Percentiles rank a stretch among this genome's conserved stretches.
These are phyloP conservation scores for Ceratobasidium sp. DNA, from an alignment of 1,284 basidiomycete genomes.

Conservation along the genomic window DNA sequence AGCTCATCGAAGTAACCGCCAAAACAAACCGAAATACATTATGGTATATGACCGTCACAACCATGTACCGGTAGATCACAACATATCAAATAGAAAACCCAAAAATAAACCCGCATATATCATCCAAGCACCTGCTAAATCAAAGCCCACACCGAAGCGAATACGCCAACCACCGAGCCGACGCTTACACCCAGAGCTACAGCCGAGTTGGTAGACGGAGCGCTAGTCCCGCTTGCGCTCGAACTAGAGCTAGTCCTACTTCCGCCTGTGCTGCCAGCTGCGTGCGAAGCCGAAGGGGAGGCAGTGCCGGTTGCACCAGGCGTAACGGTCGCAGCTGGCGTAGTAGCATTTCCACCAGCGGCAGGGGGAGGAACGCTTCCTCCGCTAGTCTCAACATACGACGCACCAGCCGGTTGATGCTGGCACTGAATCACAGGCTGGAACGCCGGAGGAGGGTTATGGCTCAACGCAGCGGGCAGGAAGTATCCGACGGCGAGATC, in stretches of 20 bases:
- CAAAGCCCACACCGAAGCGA: slow-evolving; percentile 13
- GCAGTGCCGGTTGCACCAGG: not conserved
- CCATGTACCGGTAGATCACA: not conserved
- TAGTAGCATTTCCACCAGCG: slow-evolving; percentile 59
- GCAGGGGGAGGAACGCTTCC: slow-evolving; percentile 50
- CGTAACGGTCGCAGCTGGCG: not conserved
- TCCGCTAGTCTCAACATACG: slow-evolving; percentile 68
- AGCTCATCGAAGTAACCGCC: not conserved
- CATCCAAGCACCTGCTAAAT: not conserved
- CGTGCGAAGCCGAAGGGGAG: not conserved
- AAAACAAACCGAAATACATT: slow-evolving; percentile 3
- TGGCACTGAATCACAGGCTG: slow-evolving; percentile 71
- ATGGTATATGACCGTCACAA: slow-evolving; percentile 4
- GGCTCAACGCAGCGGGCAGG: slow-evolving; percentile 74
- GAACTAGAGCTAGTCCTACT: not conserved
- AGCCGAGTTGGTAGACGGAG: not conserved
- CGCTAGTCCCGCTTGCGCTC: not conserved
- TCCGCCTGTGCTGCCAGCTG: not conserved
- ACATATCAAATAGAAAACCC: not conserved
- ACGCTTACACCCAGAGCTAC: not conserved
- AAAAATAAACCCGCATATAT: not conserved
- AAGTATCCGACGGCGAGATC: slow-evolving; percentile 91
- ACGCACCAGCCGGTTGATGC: slow-evolving; percentile 67
- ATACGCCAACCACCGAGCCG: not conserved
- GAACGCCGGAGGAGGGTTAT: slow-evolving; percentile 69